phyloP scores from a whole-genome alignment of 1,139 yeast species.

The Suhomyces coccinellae region DNA sequence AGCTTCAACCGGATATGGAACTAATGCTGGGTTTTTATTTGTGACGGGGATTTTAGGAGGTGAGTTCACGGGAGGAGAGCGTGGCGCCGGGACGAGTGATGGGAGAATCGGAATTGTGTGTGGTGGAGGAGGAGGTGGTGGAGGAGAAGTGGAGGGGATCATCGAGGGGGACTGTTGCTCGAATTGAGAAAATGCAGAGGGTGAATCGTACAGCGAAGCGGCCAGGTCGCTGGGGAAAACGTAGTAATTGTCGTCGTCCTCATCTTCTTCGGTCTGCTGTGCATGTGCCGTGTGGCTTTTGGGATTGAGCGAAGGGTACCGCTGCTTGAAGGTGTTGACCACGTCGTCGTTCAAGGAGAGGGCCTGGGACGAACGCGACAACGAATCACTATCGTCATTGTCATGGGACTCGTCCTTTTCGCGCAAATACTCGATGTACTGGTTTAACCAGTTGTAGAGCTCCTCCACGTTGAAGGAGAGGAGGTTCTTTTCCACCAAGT shows the following conservation, averaged over 20 bases:
- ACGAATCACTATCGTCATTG: neutral
- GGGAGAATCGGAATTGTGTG: constrained; percentile 3
- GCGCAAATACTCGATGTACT: constrained; percentile 42
- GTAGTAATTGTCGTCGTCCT: constrained; percentile 4
- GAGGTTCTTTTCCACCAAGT: constrained; percentile 32
- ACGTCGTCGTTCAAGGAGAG: constrained; percentile 5
- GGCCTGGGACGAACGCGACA: constrained; percentile 2
- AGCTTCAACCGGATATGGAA: constrained; percentile 11
- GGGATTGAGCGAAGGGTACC: constrained; percentile 11
- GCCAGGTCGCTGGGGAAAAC: constrained; percentile 6
- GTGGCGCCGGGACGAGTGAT: neutral
- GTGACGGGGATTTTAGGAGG: constrained; percentile 3
- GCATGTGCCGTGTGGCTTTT: too few species aligned
- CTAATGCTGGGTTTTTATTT: neutral
- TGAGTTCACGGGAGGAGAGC: constrained; percentile 22
- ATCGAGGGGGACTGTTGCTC: neutral
- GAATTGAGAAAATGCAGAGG: neutral
- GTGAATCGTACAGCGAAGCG: neutral
- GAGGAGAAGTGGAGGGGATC: neutral
- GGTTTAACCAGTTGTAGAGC: constrained; percentile 42
- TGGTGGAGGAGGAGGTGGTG: constrained; percentile 8
- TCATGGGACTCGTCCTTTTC: constrained; percentile 25
- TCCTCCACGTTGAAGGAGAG: constrained; percentile 40
- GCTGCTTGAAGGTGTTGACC: constrained; percentile 8
- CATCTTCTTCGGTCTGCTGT: constrained; percentile 1